Conservation (phyloP, 2,329 filamentous ascomycete species). For the Calonectria crousiana region DNA sequence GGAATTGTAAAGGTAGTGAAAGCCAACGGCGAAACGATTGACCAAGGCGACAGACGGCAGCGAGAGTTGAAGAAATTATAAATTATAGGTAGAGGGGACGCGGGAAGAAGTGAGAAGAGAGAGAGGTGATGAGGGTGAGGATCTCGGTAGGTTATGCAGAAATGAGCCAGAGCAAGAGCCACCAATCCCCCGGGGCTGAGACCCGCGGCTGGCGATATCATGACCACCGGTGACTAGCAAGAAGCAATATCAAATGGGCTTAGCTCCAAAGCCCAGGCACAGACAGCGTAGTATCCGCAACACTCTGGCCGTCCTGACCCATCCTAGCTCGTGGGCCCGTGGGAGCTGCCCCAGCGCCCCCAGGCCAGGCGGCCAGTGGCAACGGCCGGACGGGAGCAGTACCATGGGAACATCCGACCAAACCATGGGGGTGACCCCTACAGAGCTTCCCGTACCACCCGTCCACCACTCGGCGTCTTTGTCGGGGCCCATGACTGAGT, state of each 20-base stretch:
- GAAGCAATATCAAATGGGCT: constrained; percentile 37
- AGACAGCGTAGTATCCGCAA: constrained; percentile 26
- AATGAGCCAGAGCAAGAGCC: constrained; percentile 35
- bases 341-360: not conserved
- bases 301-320: not conserved
- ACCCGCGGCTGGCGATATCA: constrained; percentile 45
- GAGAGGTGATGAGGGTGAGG: constrained; percentile 23
- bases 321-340: constrained; percentile 11
- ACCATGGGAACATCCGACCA: constrained; percentile 7
- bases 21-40: not conserved
- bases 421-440: not conserved
- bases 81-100: not conserved
- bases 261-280: constrained; percentile 34
- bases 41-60: not conserved
- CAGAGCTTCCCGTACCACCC: constrained; percentile 26
- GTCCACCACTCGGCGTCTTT: constrained; percentile 42
- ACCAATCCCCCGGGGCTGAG: constrained; percentile 33
- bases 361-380: constrained; percentile 15
- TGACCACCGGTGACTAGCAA: constrained; percentile 32
- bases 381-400: not conserved
- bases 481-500: constrained; percentile 25
- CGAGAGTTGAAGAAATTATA: constrained; percentile 10
- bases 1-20: not conserved
- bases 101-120: constrained; percentile 19
- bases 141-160: constrained; percentile 32